A percentile compares a stretch with the other conserved stretches of the same genome.
These are phyloP conservation scores for Dianthus caryophyllus DNA, from an alignment of 148 eudicot genomes.

Conservation along the genomic window DNA sequence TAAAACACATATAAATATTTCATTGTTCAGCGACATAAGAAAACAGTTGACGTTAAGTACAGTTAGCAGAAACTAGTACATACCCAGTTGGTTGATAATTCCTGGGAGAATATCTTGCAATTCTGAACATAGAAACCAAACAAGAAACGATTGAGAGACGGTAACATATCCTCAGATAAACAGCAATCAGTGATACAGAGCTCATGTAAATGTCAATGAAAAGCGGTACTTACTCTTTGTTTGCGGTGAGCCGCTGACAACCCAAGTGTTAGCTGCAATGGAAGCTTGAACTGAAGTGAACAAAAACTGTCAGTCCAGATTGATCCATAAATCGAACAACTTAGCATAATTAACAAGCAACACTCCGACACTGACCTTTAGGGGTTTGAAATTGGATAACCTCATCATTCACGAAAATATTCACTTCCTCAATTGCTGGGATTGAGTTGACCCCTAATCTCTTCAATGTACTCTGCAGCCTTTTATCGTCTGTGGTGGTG, in stretches of 20 bases:
- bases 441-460: slow-evolving; percentile 80
- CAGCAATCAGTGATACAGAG: background rate
- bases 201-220: background rate
- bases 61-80: background rate
- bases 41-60: background rate
- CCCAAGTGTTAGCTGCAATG: slow-evolving; percentile 91
- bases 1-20: no score
- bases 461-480: slow-evolving; percentile 83
- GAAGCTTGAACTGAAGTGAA: slow-evolving; percentile 87
- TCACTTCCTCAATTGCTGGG: slow-evolving; percentile 86
- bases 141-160: no score
- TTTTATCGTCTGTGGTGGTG: slow-evolving; percentile 83
- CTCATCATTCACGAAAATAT: slow-evolving; percentile 76
- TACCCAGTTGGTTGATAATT: slow-evolving; percentile 84
- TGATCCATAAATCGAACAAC: background rate
- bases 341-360: background rate
- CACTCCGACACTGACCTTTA: slow-evolving; percentile 43
- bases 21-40: background rate
- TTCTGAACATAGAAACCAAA: slow-evolving; percentile 34
- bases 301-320: background rate
- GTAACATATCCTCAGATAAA: no score
- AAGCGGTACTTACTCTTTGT: slow-evolving; percentile 60
- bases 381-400: slow-evolving; percentile 83
- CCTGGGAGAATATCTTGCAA: slow-evolving; percentile 90
- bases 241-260: slow-evolving; percentile 89